A percentile compares a stretch with the other conserved stretches of the same genome.
Conservation (phyloP, 179 eudicot genomes). For the Dionaea muscipula region DNA sequence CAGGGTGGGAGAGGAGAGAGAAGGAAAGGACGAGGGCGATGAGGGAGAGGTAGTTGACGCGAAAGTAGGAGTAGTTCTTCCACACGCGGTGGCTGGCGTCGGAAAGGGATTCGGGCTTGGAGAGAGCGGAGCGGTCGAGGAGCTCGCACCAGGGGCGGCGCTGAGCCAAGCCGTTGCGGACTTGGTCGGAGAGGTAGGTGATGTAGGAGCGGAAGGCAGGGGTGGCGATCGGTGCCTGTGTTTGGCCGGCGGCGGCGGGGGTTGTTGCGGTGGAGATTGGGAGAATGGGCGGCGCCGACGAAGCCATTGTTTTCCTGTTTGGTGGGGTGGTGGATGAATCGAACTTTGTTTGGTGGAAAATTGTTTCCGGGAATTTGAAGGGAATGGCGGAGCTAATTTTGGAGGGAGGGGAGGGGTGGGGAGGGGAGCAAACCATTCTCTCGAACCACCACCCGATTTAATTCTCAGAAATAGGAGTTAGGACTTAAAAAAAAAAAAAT, state of each 20-base stretch:
- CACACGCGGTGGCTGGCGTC: conserved; percentile 21
- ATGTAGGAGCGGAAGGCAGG: conserved; percentile 19
- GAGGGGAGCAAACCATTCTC: too few relatives aligned
- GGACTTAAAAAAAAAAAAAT: too few relatives aligned
- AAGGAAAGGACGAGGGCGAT: conserved; percentile 15
- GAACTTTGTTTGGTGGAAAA: too few relatives aligned
- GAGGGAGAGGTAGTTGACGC: conserved; percentile 18
- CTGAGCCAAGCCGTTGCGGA: conserved; percentile 15
- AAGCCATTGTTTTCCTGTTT: background rate
- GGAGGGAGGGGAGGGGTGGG: too few relatives aligned
- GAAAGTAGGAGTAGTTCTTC: conserved; percentile 24
- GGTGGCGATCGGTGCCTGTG: conserved; percentile 3
- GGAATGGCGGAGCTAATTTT: too few relatives aligned
- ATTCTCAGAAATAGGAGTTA: too few relatives aligned
- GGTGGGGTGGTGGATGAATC: background rate
- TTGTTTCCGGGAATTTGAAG: too few relatives aligned
- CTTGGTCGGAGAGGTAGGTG: conserved; percentile 10
- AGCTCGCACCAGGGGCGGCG: conserved; percentile 27
- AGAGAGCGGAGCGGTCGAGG: conserved; percentile 22
- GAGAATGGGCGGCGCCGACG: conserved; percentile 7
- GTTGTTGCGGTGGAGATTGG: conserved; percentile 1
- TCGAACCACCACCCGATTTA: too few relatives aligned
- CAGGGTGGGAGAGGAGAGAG: conserved; percentile 23
- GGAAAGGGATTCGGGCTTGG: conserved; percentile 19
- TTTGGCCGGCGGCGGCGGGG: background rate